A percentile compares a stretch with the other conserved stretches of the same genome.
Conservation (phyloP, 768 basidiomycete genomes). For the Wakefieldia striispora region DNA sequence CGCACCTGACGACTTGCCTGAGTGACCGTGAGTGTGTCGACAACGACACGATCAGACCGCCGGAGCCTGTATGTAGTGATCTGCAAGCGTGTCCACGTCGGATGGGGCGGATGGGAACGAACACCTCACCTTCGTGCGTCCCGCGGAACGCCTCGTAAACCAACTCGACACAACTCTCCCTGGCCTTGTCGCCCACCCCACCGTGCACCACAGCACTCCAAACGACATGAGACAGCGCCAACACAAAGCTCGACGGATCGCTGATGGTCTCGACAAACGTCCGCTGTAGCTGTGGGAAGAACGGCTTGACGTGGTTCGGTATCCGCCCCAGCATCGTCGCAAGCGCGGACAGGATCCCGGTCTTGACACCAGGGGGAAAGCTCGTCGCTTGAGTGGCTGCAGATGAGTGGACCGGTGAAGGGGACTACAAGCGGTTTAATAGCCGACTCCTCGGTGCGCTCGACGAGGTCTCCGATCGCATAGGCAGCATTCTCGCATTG, state of each 20-base stretch:
- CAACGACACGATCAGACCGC: no score
- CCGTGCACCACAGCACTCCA: constrained; percentile 52
- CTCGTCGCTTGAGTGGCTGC: constrained; percentile 88
- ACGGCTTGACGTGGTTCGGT: constrained; percentile 89
- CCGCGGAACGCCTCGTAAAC: constrained; percentile 78
- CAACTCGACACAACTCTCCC: no score
- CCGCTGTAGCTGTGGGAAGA: constrained; percentile 96
- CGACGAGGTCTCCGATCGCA: constrained; percentile 91
- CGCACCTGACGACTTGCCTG: no score
- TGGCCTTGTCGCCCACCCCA: constrained; percentile 75
- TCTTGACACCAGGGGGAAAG: constrained; percentile 91
- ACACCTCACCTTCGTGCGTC: constrained; percentile 54
- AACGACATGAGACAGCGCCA: constrained; percentile 76
- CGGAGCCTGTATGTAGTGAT: no score
- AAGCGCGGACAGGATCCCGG: constrained; percentile 84
- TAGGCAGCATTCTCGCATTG: constrained; percentile 91
- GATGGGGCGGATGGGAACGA: no score
- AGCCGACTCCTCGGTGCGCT: constrained; percentile 73
- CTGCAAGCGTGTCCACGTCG: no score
- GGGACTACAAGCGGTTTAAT: constrained; percentile 96
- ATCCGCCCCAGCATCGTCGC: constrained; percentile 83
- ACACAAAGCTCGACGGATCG: constrained; percentile 74
- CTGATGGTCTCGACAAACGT: constrained; percentile 93
- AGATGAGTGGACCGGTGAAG: constrained; percentile 91
- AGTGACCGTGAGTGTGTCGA: no score